Conservation (phyloP, 176 grass and related monocot genomes). For the Avena sativa region DNA sequence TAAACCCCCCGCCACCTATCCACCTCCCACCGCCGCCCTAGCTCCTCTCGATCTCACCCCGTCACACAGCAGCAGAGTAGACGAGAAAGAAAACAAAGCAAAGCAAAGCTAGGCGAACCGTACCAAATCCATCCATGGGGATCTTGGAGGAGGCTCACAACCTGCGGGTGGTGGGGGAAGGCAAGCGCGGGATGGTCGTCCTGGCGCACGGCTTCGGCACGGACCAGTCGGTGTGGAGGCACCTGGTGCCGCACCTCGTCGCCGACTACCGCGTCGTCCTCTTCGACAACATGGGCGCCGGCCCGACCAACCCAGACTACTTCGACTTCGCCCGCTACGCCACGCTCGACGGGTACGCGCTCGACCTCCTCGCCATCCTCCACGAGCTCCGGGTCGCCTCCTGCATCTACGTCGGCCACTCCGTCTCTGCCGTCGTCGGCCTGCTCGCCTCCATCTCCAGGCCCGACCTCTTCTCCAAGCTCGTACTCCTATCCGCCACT, state of each 20-base stretch:
- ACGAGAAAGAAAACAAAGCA: background rate
- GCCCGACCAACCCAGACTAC: conserved; percentile 96
- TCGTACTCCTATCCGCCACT: conserved; percentile 78
- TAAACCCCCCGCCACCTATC: conserved; percentile 41
- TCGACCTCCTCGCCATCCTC: conserved; percentile 91
- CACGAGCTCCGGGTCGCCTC: conserved; percentile 67
- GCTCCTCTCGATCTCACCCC: background rate
- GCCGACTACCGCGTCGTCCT: conserved; percentile 86
- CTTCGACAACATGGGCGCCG: conserved; percentile 95
- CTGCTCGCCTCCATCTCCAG: conserved; percentile 81
- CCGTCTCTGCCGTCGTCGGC: conserved; percentile 85
- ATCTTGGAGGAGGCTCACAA: conserved; percentile 96
- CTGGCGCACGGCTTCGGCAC: conserved; percentile 96
- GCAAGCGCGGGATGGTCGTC: conserved; percentile 71
- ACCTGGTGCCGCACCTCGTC: conserved; percentile 90
- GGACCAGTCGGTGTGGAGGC: conserved; percentile 97
- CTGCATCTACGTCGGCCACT: conserved; percentile 95
- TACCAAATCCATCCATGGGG: conserved; percentile 53
- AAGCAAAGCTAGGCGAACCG: background rate
- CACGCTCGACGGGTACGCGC: conserved; percentile 82
- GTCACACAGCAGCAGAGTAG: background rate
- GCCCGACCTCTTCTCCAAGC: conserved; percentile 92
- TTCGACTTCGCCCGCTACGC: conserved; percentile 93
- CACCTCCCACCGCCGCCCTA: conserved; percentile 12
- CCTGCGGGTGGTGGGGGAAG: conserved; percentile 75